Evolutionary conservation across 208 protist species (phyloP).

Genomic region (Crithidia bombi): DNA sequence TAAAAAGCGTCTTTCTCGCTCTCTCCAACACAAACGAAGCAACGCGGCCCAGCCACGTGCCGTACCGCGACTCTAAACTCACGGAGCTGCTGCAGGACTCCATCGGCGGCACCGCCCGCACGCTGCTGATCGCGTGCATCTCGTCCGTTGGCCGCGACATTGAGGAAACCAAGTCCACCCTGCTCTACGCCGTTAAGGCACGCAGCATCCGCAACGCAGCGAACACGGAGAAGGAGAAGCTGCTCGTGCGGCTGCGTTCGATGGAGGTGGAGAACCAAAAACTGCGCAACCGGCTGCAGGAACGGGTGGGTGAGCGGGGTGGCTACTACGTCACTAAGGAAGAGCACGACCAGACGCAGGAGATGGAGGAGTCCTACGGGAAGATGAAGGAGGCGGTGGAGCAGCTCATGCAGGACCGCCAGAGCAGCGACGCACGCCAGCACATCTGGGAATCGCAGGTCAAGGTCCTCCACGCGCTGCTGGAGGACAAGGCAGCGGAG

Average conservation of each 20-base stretch:
- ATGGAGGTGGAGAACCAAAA: slow-evolving; percentile 87
- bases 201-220: slow-evolving; percentile 94
- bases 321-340: slow-evolving; percentile 86
- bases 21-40: slow-evolving; percentile 87
- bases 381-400: slow-evolving; percentile 59
- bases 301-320: slow-evolving; percentile 82
- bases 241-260: slow-evolving; percentile 80
- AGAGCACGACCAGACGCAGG: slow-evolving; percentile 74
- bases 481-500: slow-evolving; percentile 81
- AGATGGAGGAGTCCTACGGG: slow-evolving; percentile 60
- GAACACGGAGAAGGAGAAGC: slow-evolving; percentile 83
- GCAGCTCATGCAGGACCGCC: slow-evolving; percentile 70
- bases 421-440: slow-evolving; percentile 65
- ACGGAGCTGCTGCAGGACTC: slow-evolving; percentile 95
- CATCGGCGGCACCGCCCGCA: slow-evolving; percentile 92
- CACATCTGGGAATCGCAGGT: slow-evolving; percentile 84
- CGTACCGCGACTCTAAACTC: slow-evolving; percentile 95
- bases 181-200: slow-evolving; percentile 96
- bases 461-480: slow-evolving; percentile 58
- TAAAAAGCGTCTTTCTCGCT: slow-evolving; percentile 94
- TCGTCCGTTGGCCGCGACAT: slow-evolving; percentile 93
- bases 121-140: slow-evolving; percentile 96
- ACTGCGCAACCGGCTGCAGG: slow-evolving; percentile 87
- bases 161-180: slow-evolving; percentile 95
- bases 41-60: slow-evolving; percentile 86